Evolutionary conservation across 2,329 filamentous ascomycete species (phyloP).

Genomic region (Aspergillus candidus): DNA sequence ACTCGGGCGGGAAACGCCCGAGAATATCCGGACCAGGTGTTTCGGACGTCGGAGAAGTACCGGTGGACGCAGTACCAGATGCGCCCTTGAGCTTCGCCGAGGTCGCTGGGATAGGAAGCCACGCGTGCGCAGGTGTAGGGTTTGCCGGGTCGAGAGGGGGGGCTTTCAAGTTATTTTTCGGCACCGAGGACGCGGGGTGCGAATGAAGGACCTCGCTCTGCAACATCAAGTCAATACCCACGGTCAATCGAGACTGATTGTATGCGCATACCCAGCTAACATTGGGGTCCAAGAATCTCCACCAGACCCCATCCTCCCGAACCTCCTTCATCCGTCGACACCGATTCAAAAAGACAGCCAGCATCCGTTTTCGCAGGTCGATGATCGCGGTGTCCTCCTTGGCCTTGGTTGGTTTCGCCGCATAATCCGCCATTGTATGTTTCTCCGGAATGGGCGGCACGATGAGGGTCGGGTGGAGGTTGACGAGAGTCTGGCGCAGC

Average conservation of each 20-base stretch:
- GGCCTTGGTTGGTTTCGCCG: slow-evolving; percentile 93
- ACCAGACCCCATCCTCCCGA: slow-evolving; percentile 89
- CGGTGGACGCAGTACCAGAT: slow-evolving; percentile 19
- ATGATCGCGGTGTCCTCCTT: slow-evolving; percentile 98
- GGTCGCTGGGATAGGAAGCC: slow-evolving; percentile 74
- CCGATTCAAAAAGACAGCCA: slow-evolving; percentile 89
- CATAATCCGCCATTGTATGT: slow-evolving; percentile 97
- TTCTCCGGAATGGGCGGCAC: slow-evolving; percentile 98
- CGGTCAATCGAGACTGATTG: slow-evolving; percentile 11
- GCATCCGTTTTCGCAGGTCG: slow-evolving; percentile 91
- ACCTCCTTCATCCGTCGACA: slow-evolving; percentile 91
- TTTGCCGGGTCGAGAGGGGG: slow-evolving; percentile 96
- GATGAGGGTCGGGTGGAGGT: slow-evolving; percentile 88
- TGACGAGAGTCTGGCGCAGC: slow-evolving; percentile 77
- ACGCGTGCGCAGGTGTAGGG: slow-evolving; percentile 77
- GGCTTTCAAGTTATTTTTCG: slow-evolving; percentile 88
- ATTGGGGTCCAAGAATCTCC: slow-evolving; percentile 95
- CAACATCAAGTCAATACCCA: slow-evolving; percentile 20
- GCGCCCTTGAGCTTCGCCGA: slow-evolving; percentile 75
- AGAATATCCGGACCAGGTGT: slow-evolving; percentile 58
- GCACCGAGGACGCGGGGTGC: slow-evolving; percentile 81
- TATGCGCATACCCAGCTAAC: slow-evolving; percentile 77
- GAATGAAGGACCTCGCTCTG: slow-evolving; percentile 93
- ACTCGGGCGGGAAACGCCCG: slow-evolving; percentile 74
- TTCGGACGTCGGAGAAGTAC: slow-evolving; percentile 46